Evolutionary conservation across 805 yeast genomes (phyloP), one percentile per base, ranked within the genome.

Genomic region (Torulaspora franciscae): DNA sequence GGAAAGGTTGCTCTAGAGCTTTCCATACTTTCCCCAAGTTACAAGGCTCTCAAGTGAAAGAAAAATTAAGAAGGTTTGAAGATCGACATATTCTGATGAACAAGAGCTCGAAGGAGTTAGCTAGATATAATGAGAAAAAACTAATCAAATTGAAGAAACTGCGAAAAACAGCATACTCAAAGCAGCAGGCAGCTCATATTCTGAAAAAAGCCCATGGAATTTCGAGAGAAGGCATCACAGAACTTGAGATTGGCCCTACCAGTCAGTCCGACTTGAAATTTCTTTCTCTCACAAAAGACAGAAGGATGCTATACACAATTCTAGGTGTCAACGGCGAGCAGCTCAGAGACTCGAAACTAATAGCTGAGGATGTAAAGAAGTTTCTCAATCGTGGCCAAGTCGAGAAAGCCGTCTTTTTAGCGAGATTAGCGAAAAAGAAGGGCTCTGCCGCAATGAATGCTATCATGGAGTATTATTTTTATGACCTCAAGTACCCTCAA

Each of bases 361-460:
- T 84, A 10, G 76, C 77, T 14, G 59, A 70, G 30, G 83, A 82
- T 47, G 79, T 77, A 0, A 53, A 64, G 11, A 74, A 75, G 43
- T 74, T 83, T 46, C 62, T 85, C 27, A 66, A 65, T 14, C 62
- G 76, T 41, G 78, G 70, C 42, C 77, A 76, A 28, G 49, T 70
- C 0, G 69, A 67, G 26, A 75, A 84, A 46, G 90, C 90, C 0
- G 45, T 73, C 22, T 69, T 68, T 51, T 60, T 80, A n/a, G 67
- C 75, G 3, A 67, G 71, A 34, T 49, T 79, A 9, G 77, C 83
- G 0, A 62, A 68, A 24, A 57, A 56, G 2, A 70, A 72, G 29
- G 86, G 85, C 7, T 52, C 70, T 0, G 85, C 80, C 26, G 85
- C 79, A 1, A 74, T 79, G 77, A 85, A 85, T 50, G 70, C 74